phyloP scores from a whole-genome alignment of 306 rosid genomes.

The Fagus sylvatica region DNA sequence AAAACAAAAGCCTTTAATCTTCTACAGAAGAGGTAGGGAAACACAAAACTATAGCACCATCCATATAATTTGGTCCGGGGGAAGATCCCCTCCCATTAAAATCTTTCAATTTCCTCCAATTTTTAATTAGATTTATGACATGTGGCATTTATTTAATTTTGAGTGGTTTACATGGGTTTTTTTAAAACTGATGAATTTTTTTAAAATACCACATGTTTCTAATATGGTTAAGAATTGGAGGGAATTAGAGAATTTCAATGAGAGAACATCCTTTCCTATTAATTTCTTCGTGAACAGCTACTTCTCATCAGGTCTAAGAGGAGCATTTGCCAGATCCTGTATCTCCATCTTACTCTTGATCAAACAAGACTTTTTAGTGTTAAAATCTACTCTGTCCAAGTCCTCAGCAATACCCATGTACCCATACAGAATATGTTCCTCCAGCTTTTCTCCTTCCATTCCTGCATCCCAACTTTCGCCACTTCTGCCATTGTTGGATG shows the following conservation, averaged over 20 bases:
- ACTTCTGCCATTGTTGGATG: slow-evolving; percentile 13
- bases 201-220: too few relatives aligned
- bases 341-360: slow-evolving; percentile 91
- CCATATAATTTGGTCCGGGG: not conserved
- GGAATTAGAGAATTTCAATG: too few relatives aligned
- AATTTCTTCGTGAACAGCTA: slow-evolving; percentile 1
- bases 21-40: not conserved
- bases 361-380: slow-evolving; percentile 51
- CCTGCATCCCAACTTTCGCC: slow-evolving; percentile 18
- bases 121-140: too few relatives aligned
- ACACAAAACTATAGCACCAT: not conserved
- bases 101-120: too few relatives aligned
- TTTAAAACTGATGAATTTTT: too few relatives aligned
- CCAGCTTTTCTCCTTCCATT: slow-evolving; percentile 33
- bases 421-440: slow-evolving; percentile 65
- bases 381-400: slow-evolving; percentile 70
- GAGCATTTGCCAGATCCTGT: slow-evolving; percentile 73
- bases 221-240: too few relatives aligned
- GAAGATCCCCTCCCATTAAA: too few relatives aligned
- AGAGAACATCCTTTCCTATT: too few relatives aligned
- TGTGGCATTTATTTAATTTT: too few relatives aligned
- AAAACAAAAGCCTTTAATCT: not conserved
- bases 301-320: slow-evolving; percentile 58
- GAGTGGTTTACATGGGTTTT: too few relatives aligned
- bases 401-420: slow-evolving; percentile 84